Percentiles rank a stretch among this genome's conserved stretches.
Evolutionary conservation across 73 alveolate species (phyloP).

Genomic region (Urostyla sp.): DNA sequence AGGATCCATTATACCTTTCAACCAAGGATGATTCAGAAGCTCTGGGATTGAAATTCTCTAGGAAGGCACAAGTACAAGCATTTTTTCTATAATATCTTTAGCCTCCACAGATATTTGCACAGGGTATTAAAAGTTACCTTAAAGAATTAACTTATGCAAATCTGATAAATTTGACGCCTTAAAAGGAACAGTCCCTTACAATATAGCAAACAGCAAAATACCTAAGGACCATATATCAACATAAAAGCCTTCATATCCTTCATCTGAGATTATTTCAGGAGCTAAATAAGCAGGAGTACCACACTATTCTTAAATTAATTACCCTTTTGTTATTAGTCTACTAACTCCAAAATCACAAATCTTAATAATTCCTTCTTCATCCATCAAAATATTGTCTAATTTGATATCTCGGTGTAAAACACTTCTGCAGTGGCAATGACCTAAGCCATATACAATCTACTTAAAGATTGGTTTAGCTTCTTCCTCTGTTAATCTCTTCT

Average conservation of each 20-base stretch:
- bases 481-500: slow-evolving; percentile 80
- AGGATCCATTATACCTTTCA: slow-evolving; percentile 58
- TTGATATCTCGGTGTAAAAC: slow-evolving; percentile 91
- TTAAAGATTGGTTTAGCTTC: slow-evolving; percentile 85
- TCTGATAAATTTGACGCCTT: slow-evolving; percentile 86
- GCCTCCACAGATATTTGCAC: slow-evolving; percentile 80
- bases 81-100: slow-evolving; percentile 81
- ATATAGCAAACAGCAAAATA: slow-evolving; percentile 86
- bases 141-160: slow-evolving; percentile 69
- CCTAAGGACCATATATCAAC: slow-evolving; percentile 94
- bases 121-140: slow-evolving; percentile 65
- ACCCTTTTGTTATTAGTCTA: slow-evolving; percentile 77
- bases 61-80: slow-evolving; percentile 80
- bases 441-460: slow-evolving; percentile 79
- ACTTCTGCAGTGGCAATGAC: slow-evolving; percentile 80
- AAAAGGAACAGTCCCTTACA: slow-evolving; percentile 91
- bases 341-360: slow-evolving; percentile 96
- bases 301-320: slow-evolving; percentile 80
- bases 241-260: slow-evolving; percentile 89
- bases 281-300: slow-evolving; percentile 96
- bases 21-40: slow-evolving; percentile 89
- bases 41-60: slow-evolving; percentile 83
- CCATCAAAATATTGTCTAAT: slow-evolving; percentile 85
- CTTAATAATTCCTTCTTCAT: slow-evolving; percentile 80
- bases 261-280: slow-evolving; percentile 89